Evolutionary conservation across 768 basidiomycete species (phyloP), one percentile per base, ranked within the genome.

Genomic region (Solioccasus polychromus): DNA sequence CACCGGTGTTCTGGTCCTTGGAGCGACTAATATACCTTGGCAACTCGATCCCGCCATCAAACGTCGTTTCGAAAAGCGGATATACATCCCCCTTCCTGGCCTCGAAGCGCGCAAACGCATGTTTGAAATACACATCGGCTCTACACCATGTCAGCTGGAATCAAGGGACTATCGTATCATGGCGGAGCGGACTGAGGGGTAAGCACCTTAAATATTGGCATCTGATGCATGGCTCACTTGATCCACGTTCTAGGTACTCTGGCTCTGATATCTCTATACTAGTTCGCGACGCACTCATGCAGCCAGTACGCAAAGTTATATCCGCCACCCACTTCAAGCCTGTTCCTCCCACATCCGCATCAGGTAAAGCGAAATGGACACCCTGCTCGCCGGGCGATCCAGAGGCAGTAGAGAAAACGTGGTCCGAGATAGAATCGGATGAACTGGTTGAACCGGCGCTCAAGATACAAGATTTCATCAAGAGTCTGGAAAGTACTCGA

Each of bases 21-120:
- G 94, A 24, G 96, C 96, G 8, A 99, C 96, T 5, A 99, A 99
- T 55, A 96, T 98, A 42, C 96, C 96, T 3, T 98, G 95, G 95
- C 90, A 93, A 62, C 77, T 97, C 36, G 95, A 98, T 63, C 88
- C 90, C 52, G 95, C 95, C 35, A 97, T 97, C 71, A 98, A 97
- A 68, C 86, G 96, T 62, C 82, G 95, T 82, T 98, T 98, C 53
- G 94, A 98, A 68, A 97, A 96, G 69, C 84, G 96, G 46, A 94
- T 99, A 73, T 92, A 97, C 65, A 99, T 99, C 47, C 96, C 96
- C 24, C 82, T 98, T 17, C 96, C 96, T 9, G 92, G 92, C 1
- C 76, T 88, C 4, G 93, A 95, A 42, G 96, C 95, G 11, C 79
- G 96, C 35, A 77, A 82, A 65, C 84, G 82, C 23, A 99, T 99